Percentiles rank a stretch among this genome's conserved stretches.
Evolutionary conservation across 2,329 filamentous ascomycete genomes (phyloP).

Genomic region (Aulographum hederae): DNA sequence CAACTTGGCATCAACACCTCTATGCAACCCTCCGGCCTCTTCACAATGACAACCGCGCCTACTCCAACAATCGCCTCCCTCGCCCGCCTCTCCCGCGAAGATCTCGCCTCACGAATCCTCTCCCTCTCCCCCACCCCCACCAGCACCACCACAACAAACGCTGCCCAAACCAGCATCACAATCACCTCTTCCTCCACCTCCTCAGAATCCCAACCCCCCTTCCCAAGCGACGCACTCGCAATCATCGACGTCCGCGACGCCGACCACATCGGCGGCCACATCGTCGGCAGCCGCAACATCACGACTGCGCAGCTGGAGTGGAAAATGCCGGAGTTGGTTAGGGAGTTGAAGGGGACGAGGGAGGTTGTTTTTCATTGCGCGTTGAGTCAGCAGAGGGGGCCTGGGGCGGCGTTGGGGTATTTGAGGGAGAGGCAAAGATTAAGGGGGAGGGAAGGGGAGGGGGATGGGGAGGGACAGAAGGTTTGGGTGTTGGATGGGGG

Average conservation of each 20-base stretch:
- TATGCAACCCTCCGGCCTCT: too few relatives aligned
- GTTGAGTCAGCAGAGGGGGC: conserved; percentile 77
- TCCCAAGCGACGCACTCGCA: conserved; percentile 30
- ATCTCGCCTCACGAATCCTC: conserved; percentile 48
- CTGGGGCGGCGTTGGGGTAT: conserved; percentile 66
- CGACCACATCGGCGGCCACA: conserved; percentile 84
- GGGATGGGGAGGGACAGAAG: conserved; percentile 29
- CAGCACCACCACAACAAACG: too few relatives aligned
- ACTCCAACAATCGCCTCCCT: conserved; percentile 45
- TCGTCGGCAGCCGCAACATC: conserved; percentile 56
- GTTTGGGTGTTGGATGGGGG: conserved; percentile 70
- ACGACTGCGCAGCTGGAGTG: conserved; percentile 57
- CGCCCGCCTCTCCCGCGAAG: conserved; percentile 46
- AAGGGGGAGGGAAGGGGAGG: conserved; percentile 13
- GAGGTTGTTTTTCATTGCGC: conserved; percentile 90
- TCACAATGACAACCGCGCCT: too few relatives aligned
- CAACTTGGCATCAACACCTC: too few relatives aligned
- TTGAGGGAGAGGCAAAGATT: conserved; percentile 47
- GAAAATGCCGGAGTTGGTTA: conserved; percentile 65
- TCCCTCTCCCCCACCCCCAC: conserved; percentile 18
- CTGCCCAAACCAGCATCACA: background rate
- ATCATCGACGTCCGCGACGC: conserved; percentile 82
- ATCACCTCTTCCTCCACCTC: too few relatives aligned
- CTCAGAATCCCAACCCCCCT: too few relatives aligned
- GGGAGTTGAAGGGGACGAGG: conserved; percentile 57